These are phyloP conservation scores for Hysterium pulicare DNA, from an alignment of 2,329 filamentous ascomycete genomes.

Conservation along the genomic window DNA sequence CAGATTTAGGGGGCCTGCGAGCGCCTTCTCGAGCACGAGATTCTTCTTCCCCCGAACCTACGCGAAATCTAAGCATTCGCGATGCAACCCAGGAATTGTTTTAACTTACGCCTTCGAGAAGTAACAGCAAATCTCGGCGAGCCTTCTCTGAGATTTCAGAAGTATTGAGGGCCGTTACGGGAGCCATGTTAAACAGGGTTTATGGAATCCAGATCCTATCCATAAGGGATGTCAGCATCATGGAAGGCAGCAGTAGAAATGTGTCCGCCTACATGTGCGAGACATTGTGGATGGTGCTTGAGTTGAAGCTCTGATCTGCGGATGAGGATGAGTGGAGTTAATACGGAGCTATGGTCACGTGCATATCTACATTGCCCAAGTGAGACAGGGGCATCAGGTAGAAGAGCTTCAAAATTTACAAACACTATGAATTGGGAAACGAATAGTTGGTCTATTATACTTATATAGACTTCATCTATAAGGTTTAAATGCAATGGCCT, in stretches of 20 bases:
- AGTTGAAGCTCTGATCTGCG: no score
- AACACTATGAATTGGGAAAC: no score
- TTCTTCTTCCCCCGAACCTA: constrained; percentile 99
- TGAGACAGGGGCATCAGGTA: no score
- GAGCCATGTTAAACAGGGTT: constrained; percentile 55
- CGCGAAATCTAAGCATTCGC: constrained; percentile 8
- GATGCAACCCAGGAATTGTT: constrained; percentile 21
- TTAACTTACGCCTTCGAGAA: constrained; percentile 90
- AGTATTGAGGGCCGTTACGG: constrained; percentile 67
- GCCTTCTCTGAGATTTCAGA: constrained; percentile 77
- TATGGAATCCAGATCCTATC: background rate
- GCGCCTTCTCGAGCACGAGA: constrained; percentile 82
- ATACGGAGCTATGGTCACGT: no score
- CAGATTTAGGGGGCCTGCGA: constrained; percentile 84
- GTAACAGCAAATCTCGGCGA: constrained; percentile 81
- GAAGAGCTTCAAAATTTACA: no score
- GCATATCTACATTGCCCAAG: no score
- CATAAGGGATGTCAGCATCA: background rate
- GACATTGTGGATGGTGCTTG: no score
- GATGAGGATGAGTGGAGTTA: no score
- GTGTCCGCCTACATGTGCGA: background rate
- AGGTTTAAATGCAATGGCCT: no score
- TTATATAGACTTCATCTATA: no score
- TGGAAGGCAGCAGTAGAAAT: background rate
- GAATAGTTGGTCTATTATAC: no score